A percentile compares a stretch with the other conserved stretches of the same genome.
These are phyloP conservation scores for Fomitopsis pulvina DNA, from an alignment of 768 basidiomycete species.

Conservation along the genomic window DNA sequence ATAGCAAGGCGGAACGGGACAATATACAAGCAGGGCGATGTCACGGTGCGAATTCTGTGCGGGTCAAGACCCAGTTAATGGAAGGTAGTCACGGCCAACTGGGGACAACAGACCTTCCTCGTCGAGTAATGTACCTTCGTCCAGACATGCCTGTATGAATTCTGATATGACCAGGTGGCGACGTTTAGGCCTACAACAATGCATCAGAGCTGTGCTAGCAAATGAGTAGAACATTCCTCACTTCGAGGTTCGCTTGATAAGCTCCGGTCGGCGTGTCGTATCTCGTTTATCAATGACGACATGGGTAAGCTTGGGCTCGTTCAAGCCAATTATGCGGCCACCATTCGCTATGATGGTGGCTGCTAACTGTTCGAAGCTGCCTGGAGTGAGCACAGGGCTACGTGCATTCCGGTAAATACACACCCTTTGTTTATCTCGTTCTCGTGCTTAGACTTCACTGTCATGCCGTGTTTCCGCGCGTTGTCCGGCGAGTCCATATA, in stretches of 20 bases:
- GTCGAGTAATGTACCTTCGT: constrained; percentile 77
- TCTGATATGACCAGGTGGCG: constrained; percentile 73
- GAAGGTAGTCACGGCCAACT: not conserved
- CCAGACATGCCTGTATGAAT: constrained; percentile 72
- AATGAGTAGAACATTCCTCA: constrained; percentile 28
- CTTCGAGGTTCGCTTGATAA: constrained; percentile 70
- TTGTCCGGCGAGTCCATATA: constrained; percentile 83
- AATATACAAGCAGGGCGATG: not conserved
- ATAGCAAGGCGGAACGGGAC: not conserved
- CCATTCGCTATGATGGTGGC: constrained; percentile 60
- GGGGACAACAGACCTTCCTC: constrained; percentile 57
- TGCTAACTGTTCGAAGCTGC: constrained; percentile 50
- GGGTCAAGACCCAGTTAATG: constrained; percentile 1
- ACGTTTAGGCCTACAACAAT: constrained; percentile 61
- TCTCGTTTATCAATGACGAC: constrained; percentile 81
- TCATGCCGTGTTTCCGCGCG: constrained; percentile 59
- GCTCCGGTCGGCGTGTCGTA: constrained; percentile 58
- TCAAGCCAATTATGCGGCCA: constrained; percentile 61
- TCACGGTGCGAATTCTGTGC: constrained; percentile 8
- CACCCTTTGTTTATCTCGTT: constrained; percentile 49
- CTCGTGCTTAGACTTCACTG: constrained; percentile 46
- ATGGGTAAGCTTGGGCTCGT: constrained; percentile 81
- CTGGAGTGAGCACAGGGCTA: not conserved
- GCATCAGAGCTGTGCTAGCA: constrained; percentile 8
- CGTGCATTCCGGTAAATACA: constrained; percentile 8